These are phyloP conservation scores for Cercospora zeina DNA, from an alignment of 2,329 filamentous ascomycete genomes.

Conservation along the genomic window DNA sequence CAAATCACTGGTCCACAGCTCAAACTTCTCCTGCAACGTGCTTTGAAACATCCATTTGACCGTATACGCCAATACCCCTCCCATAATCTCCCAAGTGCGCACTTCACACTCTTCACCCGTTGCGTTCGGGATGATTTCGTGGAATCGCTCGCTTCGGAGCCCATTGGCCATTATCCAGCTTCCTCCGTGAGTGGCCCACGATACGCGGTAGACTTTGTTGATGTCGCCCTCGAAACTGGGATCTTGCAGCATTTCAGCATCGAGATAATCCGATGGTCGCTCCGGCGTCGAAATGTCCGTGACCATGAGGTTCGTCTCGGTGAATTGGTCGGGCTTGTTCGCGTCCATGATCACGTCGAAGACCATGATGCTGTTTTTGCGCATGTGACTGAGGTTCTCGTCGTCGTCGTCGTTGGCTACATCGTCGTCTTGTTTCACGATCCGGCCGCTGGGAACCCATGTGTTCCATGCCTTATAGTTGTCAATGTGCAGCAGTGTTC, in stretches of 20 bases:
- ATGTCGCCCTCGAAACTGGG: slow-evolving; percentile 29
- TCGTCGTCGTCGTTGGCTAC: neutral
- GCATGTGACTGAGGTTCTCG: slow-evolving; percentile 23
- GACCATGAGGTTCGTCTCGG: slow-evolving; percentile 29
- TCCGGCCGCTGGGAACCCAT: slow-evolving; percentile 47
- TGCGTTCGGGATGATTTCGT: slow-evolving; percentile 34
- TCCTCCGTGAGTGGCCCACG: slow-evolving; percentile 34
- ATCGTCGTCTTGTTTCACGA: slow-evolving; percentile 28
- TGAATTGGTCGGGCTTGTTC: slow-evolving; percentile 29
- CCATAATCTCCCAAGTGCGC: slow-evolving; percentile 37
- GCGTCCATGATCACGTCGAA: slow-evolving; percentile 37
- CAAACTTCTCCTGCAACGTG: slow-evolving; percentile 35
- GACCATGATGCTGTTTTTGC: slow-evolving; percentile 25
- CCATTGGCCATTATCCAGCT: slow-evolving; percentile 23
- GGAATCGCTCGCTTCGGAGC: slow-evolving; percentile 34
- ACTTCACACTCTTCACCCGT: slow-evolving; percentile 33
- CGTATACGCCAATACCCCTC: slow-evolving; percentile 32
- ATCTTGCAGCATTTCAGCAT: slow-evolving; percentile 20
- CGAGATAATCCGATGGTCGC: slow-evolving; percentile 29
- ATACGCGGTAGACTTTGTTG: slow-evolving; percentile 31
- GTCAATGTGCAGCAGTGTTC: slow-evolving; percentile 45
- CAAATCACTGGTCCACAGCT: slow-evolving; percentile 34
- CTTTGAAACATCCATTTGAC: slow-evolving; percentile 37
- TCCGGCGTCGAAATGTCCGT: slow-evolving; percentile 36
- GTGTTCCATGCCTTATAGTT: slow-evolving; percentile 49